Evolutionary conservation across 73 alveolate genomes (phyloP), one percentile per base, ranked within the genome.

Genomic region (Paramecium sexaurelia): DNA sequence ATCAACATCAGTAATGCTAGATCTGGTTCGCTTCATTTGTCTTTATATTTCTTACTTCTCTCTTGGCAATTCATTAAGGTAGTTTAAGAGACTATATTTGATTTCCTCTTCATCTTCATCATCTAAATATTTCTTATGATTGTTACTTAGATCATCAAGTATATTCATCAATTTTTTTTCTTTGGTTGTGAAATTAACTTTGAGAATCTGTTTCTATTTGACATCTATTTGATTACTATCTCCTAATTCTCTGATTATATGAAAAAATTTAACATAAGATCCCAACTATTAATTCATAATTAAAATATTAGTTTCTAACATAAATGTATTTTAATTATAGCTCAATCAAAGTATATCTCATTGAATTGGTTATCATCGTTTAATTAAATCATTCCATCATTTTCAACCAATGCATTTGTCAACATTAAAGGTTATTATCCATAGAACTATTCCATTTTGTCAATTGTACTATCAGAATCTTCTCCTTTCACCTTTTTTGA

Each of bases 21-120:
- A 78, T 39, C 90, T 37, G 7, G 75, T 78, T 26, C 90, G 22
- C 10, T 78, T 78, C 40, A 40, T 24, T 17, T 41, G n/a, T 33
- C 90, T 78, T 15, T 78, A 7, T 20, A 78, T 43, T 41, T 24
- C 33, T 20, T 56, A 47, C 71, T 78, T 78, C 29, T 37, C 40
- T 41, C 20, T n/a, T 13, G 45, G 27, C 22, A 7, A 39, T 15
- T 26, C 71, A 22, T 43, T 78, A 11, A 78, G n/a, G 24, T 78
- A 78, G 29, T 20, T 41, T 11, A 78, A 33, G 24, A 78, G 36
- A 78, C 90, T 78, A 24, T 13, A 78, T 78, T 78, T 78, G 22
- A 78, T 78, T 41, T 78, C 90, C 29, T 78, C 90, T 78, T 78
- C 90, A 26, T 78, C 90, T 78, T 78, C 90, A 41, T 41, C 71